Base-by-base conservation (phyloP, 345 rosid species). In the Salix exigua region DNA sequence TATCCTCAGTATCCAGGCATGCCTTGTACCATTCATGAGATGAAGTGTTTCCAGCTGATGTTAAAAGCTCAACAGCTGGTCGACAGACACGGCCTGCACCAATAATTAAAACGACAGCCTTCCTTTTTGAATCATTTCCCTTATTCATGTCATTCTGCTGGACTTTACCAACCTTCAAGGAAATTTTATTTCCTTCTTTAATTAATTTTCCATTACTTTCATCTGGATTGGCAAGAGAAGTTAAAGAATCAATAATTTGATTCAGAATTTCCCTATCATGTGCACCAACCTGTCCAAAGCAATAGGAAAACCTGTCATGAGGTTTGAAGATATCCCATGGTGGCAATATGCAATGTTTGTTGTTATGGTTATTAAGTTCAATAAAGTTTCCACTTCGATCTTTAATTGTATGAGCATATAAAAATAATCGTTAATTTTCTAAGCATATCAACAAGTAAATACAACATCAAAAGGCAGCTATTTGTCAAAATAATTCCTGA, bases 81-180 rank as follows among this genome's bases (percentile, higher is more conserved):
- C 81, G 91, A 82, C 97, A 94, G 72, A 95, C 99, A 62, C 93
- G 89, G 35, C 99, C 99, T 65, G 97, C 99, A 28, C 99, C 99
- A 78, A 93, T 82, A 80, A 95, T 93, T 64, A 95, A 88, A 83
- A 91, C 92, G 5, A 88, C 63, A 68, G 77, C 75, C 80, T 69
- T 89, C 79, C 68, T 86, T 60, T 77, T 80, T 60, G 66, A 76
- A 42, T 82, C 87, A 70, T 71, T 55, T 76, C 44, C 82, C 74
- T 76, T 77, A 82, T 80, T 80, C 33, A 35, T 78, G 53, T 67
- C 85, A 50, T 58, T 82, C 74, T 87, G 87, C 83, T 85, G 88
- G 77, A 87, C 84, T 82, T 85, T 86, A 16, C 89, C 93, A 58
- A 89, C 81, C 72, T 67, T 87, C 33, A 83, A 69, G 68, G 91